Conservation (phyloP, 768 basidiomycete species). For the Leccinum broughii region DNA sequence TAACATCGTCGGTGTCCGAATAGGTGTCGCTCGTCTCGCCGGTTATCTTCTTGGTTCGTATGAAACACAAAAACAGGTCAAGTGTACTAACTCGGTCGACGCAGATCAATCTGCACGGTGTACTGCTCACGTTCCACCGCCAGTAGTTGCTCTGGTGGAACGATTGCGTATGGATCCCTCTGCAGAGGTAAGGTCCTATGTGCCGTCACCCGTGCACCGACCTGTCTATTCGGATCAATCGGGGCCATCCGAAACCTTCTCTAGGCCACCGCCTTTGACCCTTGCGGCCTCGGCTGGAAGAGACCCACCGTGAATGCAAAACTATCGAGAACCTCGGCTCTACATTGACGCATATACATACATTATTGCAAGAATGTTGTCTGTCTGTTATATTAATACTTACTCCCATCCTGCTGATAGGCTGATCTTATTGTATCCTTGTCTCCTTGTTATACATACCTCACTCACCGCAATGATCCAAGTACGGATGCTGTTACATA, state of each 20-base stretch:
- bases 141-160: constrained; percentile 41
- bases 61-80: constrained; percentile 1
- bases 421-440: constrained; percentile 23
- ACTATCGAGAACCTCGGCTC: neutral
- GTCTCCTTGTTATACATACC: constrained; percentile 14
- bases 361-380: constrained; percentile 21
- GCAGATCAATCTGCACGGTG: constrained; percentile 18
- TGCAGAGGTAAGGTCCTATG: constrained; percentile 62
- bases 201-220: constrained; percentile 36
- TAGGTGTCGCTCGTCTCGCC: constrained; percentile 77
- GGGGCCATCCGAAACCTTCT: constrained; percentile 37
- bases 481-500: neutral
- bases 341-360: constrained; percentile 19
- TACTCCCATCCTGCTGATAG: constrained; percentile 15
- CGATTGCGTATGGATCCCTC: constrained; percentile 57
- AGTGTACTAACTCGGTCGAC: constrained; percentile 7
- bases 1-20: constrained; percentile 79
- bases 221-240: constrained; percentile 12
- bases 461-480: neutral
- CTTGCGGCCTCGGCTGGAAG: constrained; percentile 4
- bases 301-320: constrained; percentile 14
- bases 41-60: constrained; percentile 56
- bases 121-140: constrained; percentile 30
- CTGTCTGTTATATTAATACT: constrained; percentile 22
- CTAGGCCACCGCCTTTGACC: constrained; percentile 36